A percentile compares a stretch with the other conserved stretches of the same genome.
phyloP scores from a whole-genome alignment of 2,329 filamentous ascomycete species.

The Venturia aucupariae region DNA sequence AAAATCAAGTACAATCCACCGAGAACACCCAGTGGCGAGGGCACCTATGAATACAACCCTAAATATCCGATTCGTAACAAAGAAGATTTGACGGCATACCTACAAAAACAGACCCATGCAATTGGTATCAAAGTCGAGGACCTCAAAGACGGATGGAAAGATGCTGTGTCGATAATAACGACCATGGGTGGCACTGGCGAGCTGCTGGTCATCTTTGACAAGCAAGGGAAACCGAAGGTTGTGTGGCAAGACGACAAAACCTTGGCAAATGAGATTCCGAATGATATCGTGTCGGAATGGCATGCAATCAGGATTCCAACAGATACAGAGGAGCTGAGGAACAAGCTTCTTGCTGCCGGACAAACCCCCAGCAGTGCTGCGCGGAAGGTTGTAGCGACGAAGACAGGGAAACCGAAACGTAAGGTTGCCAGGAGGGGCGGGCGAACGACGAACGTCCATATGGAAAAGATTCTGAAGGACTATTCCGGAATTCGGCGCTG shows the following conservation, averaged over 20 bases:
- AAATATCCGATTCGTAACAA: constrained; percentile 73
- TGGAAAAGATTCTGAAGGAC: constrained; percentile 73
- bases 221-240: constrained; percentile 75
- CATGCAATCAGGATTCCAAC: constrained; percentile 66
- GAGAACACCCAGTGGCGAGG: constrained; percentile 48
- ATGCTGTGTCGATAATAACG: constrained; percentile 69
- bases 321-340: constrained; percentile 62
- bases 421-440: constrained; percentile 65
- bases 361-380: constrained; percentile 72
- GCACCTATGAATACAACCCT: constrained; percentile 76
- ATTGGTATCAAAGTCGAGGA: constrained; percentile 78
- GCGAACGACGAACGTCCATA: constrained; percentile 81
- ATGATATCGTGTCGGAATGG: constrained; percentile 80
- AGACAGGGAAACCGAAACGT: constrained; percentile 59
- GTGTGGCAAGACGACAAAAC: constrained; percentile 84
- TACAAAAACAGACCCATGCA: constrained; percentile 74
- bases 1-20: constrained; percentile 49
- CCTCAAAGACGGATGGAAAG: constrained; percentile 90
- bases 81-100: constrained; percentile 66
- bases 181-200: constrained; percentile 68
- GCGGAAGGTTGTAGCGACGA: constrained; percentile 46
- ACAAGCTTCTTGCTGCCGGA: constrained; percentile 65
- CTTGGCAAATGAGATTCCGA: constrained; percentile 65
- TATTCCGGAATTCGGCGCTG: constrained; percentile 41
- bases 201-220: constrained; percentile 77